Conservation (phyloP, 345 rosid genomes). For the Populus simonii region DNA sequence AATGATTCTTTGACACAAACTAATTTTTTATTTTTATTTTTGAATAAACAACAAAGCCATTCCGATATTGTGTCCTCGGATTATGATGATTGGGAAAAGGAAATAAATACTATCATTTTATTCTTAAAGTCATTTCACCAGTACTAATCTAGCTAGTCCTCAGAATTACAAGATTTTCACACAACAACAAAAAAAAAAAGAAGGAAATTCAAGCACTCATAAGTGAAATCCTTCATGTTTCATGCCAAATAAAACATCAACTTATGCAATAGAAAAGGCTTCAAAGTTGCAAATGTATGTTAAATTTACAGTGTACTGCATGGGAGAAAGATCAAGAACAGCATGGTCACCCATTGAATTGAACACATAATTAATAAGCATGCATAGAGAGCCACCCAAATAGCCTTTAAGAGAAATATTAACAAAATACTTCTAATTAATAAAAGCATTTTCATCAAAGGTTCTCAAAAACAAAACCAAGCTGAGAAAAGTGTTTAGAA, state of each 20-base stretch:
- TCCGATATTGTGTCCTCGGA: background rate
- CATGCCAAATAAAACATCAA: background rate
- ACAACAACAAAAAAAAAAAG: background rate
- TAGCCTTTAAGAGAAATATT: background rate
- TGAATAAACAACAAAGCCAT: background rate
- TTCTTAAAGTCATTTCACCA: background rate
- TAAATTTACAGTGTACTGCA: background rate
- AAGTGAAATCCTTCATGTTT: background rate
- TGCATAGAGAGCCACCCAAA: background rate
- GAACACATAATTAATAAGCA: background rate
- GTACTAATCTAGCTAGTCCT: background rate
- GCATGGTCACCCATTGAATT: background rate
- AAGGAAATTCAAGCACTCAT: background rate
- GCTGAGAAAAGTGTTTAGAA: background rate
- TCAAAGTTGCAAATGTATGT: background rate
- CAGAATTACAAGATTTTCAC: background rate
- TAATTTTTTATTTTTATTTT: no score
- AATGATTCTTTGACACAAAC: no score
- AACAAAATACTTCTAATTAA: background rate
- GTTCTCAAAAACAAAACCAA: slow-evolving; percentile 1
- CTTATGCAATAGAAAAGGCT: background rate
- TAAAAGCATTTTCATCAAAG: background rate
- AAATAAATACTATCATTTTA: background rate
- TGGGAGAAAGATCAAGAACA: background rate
- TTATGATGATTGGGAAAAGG: no score